Evolutionary conservation across 176 grass and related monocot species (phyloP), one percentile per base, ranked within the genome.

Genomic region (Neostapfia colusana): DNA sequence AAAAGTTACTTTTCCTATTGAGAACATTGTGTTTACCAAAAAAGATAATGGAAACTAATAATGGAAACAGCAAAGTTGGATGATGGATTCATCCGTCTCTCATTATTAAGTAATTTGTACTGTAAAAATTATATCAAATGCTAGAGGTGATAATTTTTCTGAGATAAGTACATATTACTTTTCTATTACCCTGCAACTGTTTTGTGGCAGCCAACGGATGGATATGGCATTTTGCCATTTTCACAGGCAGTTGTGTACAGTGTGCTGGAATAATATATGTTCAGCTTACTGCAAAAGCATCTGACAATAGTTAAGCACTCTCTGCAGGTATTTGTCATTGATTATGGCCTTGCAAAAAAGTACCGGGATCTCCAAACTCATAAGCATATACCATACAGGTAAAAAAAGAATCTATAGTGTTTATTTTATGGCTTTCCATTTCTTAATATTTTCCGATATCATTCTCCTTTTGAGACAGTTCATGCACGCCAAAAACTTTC

Each of bases 311-410:
- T 24, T 63, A 69, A 54, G 9, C 43, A 59, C 65, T 65, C 10
- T 57, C 26, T 18, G 26, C 78, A 90, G 88, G 88, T 90, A 70
- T 86, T 83, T 64, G 76, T 82, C 40, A 90, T 90, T 26, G 79
- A 90, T 69, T 90, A 83, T 71, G 88, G 88, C 56, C 88, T 90
- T 63, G 88, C 83, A 8, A 90, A 90, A 67, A 90, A 86, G 56
- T 86, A 79, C 21, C 57, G 74, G 46, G 88, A 86, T 61, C 80
- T 82, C 42, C 84, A 85, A 46, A 90, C 79, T 75, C 88, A 90
- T 73, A 85, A 90, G 74, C 88, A 90, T 79, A 90, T 90, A 83
- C 83, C 88, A 35, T 90, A 90, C 70, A 90, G 88, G 88, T 90
- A 81, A 82, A 82, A 16, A 18, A 27, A 31, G 59, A 20, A 31